phyloP scores from a whole-genome alignment of 1,139 yeast species.

The Debaryomycetaceae sp. region DNA sequence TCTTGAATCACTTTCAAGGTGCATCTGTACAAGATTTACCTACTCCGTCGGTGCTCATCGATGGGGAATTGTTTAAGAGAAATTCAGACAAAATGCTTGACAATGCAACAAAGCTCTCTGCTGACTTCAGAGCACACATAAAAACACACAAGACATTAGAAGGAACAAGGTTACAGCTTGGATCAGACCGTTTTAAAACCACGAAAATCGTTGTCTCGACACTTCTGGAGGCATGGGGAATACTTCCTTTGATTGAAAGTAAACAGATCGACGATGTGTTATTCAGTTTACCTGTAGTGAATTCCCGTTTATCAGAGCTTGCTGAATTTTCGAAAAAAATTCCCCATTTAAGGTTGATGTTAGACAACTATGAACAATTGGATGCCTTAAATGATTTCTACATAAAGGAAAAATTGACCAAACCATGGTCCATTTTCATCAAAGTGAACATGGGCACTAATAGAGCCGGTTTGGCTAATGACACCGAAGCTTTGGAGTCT shows the following conservation, averaged over 20 bases:
- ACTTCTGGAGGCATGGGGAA: slow-evolving; percentile 59
- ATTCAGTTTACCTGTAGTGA: slow-evolving; percentile 67
- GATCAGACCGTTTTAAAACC: slow-evolving; percentile 22
- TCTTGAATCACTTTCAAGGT: slow-evolving; percentile 24
- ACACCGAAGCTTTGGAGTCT: slow-evolving; percentile 23
- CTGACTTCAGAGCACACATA: slow-evolving; percentile 61
- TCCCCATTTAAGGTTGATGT: slow-evolving; percentile 50
- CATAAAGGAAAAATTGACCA: slow-evolving; percentile 13
- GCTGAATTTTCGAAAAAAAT: slow-evolving; percentile 39
- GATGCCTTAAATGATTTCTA: slow-evolving; percentile 40
- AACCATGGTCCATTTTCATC: slow-evolving; percentile 54
- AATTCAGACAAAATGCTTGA: slow-evolving; percentile 31
- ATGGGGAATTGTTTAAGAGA: slow-evolving; percentile 16
- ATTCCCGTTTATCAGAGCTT: slow-evolving; percentile 50
- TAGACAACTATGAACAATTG: slow-evolving; percentile 60
- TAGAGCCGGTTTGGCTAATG: slow-evolving; percentile 56
- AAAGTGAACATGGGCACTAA: slow-evolving; percentile 61
- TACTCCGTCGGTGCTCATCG: slow-evolving; percentile 34
- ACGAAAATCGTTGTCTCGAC: slow-evolving; percentile 68
- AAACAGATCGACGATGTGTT: slow-evolving; percentile 56
- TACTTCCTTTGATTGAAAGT: slow-evolving; percentile 40
- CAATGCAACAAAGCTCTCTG: slow-evolving; percentile 25
- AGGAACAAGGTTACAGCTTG: slow-evolving; percentile 31
- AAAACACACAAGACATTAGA: slow-evolving; percentile 65
- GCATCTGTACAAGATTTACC: slow-evolving; percentile 25